Percentiles rank a stretch among this genome's conserved stretches.
These are phyloP conservation scores for Pseudopyricularia cyperi DNA, from an alignment of 2,329 filamentous ascomycete species.

Conservation along the genomic window DNA sequence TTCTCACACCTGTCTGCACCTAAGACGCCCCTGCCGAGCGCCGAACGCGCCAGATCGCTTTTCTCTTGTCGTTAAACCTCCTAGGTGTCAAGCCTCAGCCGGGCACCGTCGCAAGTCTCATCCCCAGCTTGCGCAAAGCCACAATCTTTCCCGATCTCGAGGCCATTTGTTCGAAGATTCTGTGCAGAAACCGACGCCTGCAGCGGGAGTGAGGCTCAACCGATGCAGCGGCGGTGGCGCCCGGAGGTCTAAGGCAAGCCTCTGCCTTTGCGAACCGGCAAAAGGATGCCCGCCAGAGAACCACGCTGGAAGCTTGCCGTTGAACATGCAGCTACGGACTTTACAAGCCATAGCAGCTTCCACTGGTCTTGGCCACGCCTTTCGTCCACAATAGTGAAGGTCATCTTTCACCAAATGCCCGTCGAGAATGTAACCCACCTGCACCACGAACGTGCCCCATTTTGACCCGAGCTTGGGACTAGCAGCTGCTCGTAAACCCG, in stretches of 20 bases:
- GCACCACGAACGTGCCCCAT: no score
- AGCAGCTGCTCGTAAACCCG: no score
- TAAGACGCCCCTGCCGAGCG: neutral
- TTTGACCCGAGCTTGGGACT: no score
- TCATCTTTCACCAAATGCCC: no score
- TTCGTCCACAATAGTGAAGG: neutral
- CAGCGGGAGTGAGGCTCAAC: neutral
- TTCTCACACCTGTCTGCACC: neutral
- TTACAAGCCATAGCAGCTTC: neutral
- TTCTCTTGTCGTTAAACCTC: neutral
- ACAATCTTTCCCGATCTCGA: neutral
- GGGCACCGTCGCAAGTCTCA: neutral
- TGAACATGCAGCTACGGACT: neutral
- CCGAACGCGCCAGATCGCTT: neutral
- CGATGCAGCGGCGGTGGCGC: neutral
- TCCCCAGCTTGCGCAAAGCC: neutral
- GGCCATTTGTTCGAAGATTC: neutral
- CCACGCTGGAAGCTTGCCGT: neutral
- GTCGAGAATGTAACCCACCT: no score
- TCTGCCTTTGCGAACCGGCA: neutral
- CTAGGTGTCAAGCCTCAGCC: neutral
- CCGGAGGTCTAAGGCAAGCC: neutral
- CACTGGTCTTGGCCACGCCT: neutral
- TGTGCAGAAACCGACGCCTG: neutral
- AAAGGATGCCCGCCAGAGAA: neutral